Base-by-base conservation (phyloP, 192 early-diverging fungal genomes). In the Podila horticola region DNA sequence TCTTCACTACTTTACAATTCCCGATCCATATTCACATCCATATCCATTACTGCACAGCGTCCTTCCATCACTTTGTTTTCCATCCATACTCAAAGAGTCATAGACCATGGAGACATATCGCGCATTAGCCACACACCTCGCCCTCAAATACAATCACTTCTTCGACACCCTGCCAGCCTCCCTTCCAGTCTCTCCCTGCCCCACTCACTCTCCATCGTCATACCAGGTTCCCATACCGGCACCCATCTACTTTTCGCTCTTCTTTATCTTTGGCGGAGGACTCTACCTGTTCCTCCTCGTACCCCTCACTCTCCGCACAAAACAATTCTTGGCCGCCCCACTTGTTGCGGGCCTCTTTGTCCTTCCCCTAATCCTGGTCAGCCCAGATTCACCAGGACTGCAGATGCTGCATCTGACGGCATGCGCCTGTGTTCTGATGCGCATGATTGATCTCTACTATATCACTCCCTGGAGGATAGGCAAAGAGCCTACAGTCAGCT, bases 351-450 rank as follows among this genome's bases (percentile, higher is more conserved):
- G 76, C 28, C 65, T 79, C 49, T 58, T 67, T 24, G 24, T 31
- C 4, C 29, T 66, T n/a, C 76, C 76, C 2, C 22, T 79, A 15
- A 48, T 79, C 59, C 57, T 62, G 51, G 60, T 69, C 0, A 33
- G 34, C 3, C 61, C 57, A 3, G 38, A 64, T 52, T 67, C 60
- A 17, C 76, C 76, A 8, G 65, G 49, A 17, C 13, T 64, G 2
- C 69, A 79, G 15, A 20, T 72, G 19, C 30, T 48, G 58, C 69
- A 79, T 41, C 17, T 58, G 10, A 31, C 36, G 13, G 70, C 69
- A n/a, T 79, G 76, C 41, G 69, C 45, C 31, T 79, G 76, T 50
- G 76, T 79, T 2, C 61, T 79, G 20, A 72, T 79, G 76, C 69
- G 76, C 4, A 49, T 55, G 48, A 30, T 79, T 24, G 76, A 79